These are phyloP conservation scores for Parsonsia alboflavescens DNA, from an alignment of 257 asterid species.

Conservation along the genomic window DNA sequence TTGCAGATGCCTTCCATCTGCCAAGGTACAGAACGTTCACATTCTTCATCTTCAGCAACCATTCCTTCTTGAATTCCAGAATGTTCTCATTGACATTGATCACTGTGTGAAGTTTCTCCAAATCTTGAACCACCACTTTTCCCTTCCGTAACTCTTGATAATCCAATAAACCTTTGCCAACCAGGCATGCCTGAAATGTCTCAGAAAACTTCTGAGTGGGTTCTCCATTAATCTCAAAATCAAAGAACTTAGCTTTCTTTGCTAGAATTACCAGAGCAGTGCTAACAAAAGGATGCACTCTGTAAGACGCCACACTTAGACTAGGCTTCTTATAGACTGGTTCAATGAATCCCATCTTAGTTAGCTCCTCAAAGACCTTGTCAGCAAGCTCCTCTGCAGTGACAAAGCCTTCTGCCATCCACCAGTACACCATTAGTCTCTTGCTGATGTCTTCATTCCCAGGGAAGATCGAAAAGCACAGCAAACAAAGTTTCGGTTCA, in stretches of 20 bases:
- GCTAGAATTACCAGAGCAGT: slow-evolving; percentile 29
- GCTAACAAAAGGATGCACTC: slow-evolving; percentile 34
- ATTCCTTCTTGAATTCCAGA: slow-evolving; percentile 30
- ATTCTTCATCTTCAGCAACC: slow-evolving; percentile 40
- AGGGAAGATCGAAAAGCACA: slow-evolving; percentile 42
- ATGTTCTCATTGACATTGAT: slow-evolving; percentile 36
- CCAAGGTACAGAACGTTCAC: slow-evolving; percentile 38
- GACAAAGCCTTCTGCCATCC: slow-evolving; percentile 40
- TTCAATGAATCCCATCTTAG: slow-evolving; percentile 33
- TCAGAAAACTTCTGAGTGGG: slow-evolving; percentile 26
- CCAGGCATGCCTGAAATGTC: slow-evolving; percentile 34
- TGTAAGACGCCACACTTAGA: slow-evolving; percentile 18
- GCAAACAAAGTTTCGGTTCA: slow-evolving; percentile 31
- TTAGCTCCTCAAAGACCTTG: slow-evolving; percentile 13
- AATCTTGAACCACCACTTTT: neutral
- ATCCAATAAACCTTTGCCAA: slow-evolving; percentile 33
- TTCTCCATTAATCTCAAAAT: slow-evolving; percentile 19
- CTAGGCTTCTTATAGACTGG: slow-evolving; percentile 26
- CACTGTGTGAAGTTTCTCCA: slow-evolving; percentile 40
- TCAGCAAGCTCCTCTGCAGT: slow-evolving; percentile 14
- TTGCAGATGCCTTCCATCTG: slow-evolving; percentile 31
- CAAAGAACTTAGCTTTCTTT: slow-evolving; percentile 26
- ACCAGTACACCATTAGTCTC: slow-evolving; percentile 46
- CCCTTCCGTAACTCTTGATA: slow-evolving; percentile 18
- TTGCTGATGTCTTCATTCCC: slow-evolving; percentile 33